Evolutionary conservation across 164 flowering plant species (phyloP).

Genomic region (Brasenia schreberi): DNA sequence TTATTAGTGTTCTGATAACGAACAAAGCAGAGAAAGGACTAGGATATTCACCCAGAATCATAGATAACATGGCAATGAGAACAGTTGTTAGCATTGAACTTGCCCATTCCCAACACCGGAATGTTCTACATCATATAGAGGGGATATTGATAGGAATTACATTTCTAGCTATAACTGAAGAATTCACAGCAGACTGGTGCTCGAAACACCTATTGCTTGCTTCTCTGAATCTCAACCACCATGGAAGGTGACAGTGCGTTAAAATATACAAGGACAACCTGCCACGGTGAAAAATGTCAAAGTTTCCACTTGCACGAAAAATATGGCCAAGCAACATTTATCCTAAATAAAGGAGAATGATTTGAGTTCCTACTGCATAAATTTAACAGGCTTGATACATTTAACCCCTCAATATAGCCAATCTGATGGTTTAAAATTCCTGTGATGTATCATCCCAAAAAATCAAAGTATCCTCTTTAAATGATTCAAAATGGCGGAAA

Average conservation of each 20-base stretch:
- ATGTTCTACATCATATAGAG: too few species aligned
- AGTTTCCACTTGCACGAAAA: too few species aligned
- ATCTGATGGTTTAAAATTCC: not conserved
- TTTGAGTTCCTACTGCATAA: not conserved
- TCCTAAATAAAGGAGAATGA: not conserved
- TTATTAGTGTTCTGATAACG: too few species aligned
- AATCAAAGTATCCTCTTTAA: not conserved
- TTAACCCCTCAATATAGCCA: not conserved
- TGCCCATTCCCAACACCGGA: too few species aligned
- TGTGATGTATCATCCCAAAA: not conserved
- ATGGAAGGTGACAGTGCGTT: not conserved
- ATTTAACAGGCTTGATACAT: too few species aligned
- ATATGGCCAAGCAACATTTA: not conserved
- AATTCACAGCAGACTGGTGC: not conserved
- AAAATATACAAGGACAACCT: not conserved
- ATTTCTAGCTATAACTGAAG: too few species aligned
- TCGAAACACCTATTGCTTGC: not conserved
- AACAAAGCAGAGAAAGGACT: too few species aligned
- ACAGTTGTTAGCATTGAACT: too few species aligned
- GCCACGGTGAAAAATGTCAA: not conserved
- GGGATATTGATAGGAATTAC: too few species aligned
- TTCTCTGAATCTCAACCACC: not conserved
- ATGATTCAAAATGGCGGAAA: not conserved
- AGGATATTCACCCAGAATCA: too few species aligned
- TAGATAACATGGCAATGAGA: too few species aligned